Base-by-base conservation (phyloP, 768 basidiomycete species). In the Nidula microcarpa region DNA sequence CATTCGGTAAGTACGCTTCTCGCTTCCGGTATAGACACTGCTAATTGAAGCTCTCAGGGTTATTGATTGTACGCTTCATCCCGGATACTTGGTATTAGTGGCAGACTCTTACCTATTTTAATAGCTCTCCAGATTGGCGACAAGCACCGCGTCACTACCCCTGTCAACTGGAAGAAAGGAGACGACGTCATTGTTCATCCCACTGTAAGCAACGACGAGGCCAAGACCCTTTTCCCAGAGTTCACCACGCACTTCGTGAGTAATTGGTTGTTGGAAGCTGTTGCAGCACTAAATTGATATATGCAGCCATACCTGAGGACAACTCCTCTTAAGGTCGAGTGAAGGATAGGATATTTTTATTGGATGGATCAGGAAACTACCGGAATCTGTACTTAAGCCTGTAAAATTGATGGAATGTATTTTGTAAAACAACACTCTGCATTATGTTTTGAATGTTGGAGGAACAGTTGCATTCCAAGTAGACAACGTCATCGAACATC, bases 171-270 rank as follows among this genome's bases (percentile, higher is more conserved):
- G 96, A 84, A 86, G 58, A 87, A 86, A 68, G 94, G 94, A 43
- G 87, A 95, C 4, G 87, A 94, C 66, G 94, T 98, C 53, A 97
- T 99, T 65, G 87, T 99, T 43, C 92, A 94, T 67, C 85, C 92
- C 23, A 67, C 77, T 6, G 92, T 98, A 48, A 76, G 75, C 55
- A 87, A 87, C 66, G 92, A 97, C 23, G 90, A 98, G 71, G 94
- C 94, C 23, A 89, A 91, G 77, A 84, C 84, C 56, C 74, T 97
- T 55, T 98, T 98, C 88, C 92, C 93, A 33, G 75, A 88, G 30
- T 80, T 84, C 72, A 86, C 81, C 17, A 78, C 83, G 52, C 90
- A 94, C 76, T 85, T 88, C 77, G 93, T 92, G 62, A 61, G 72
- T 53, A 48, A 17, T 41, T 41, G 11, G 11, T 11, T 41, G 11